Conservation (phyloP, 768 basidiomycete species). For the Cytidiella melzeri region DNA sequence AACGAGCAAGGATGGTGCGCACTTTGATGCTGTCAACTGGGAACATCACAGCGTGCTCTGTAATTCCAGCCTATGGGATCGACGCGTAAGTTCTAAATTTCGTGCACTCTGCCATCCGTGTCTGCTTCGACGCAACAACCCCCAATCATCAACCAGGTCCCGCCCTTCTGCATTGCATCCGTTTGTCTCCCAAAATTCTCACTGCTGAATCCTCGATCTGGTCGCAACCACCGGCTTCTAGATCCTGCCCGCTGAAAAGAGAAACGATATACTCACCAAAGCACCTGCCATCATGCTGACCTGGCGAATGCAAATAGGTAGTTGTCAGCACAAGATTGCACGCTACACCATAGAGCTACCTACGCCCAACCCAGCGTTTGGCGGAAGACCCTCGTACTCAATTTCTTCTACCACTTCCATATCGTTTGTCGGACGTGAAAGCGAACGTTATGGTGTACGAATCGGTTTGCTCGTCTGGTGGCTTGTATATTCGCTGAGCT, state of each 20-base stretch:
- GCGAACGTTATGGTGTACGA: too few species aligned
- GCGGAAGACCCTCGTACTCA: constrained; percentile 62
- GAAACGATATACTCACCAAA: constrained; percentile 53
- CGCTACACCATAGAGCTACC: constrained; percentile 18
- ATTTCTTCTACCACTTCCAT: constrained; percentile 47
- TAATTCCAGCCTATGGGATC: constrained; percentile 81
- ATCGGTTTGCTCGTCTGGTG: too few species aligned
- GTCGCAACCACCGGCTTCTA: not conserved
- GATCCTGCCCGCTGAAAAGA: too few species aligned
- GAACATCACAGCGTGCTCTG: constrained; percentile 98
- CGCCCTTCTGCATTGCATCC: not conserved
- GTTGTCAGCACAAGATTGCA: constrained; percentile 1
- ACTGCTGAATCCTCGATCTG: not conserved
- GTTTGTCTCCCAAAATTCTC: not conserved
- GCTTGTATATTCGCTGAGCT: too few species aligned
- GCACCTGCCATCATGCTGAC: constrained; percentile 98
- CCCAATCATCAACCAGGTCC: too few species aligned
- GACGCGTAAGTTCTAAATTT: not conserved
- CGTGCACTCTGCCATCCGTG: not conserved
- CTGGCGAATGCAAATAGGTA: constrained; percentile 31
- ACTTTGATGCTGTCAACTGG: constrained; percentile 99
- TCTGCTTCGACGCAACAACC: not conserved
- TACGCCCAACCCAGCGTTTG: constrained; percentile 75
- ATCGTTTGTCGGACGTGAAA: too few species aligned
- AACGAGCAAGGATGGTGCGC: constrained; percentile 21